These are phyloP conservation scores for Epichloe gansuensis DNA, from an alignment of 2,329 filamentous ascomycete species.

Conservation along the genomic window DNA sequence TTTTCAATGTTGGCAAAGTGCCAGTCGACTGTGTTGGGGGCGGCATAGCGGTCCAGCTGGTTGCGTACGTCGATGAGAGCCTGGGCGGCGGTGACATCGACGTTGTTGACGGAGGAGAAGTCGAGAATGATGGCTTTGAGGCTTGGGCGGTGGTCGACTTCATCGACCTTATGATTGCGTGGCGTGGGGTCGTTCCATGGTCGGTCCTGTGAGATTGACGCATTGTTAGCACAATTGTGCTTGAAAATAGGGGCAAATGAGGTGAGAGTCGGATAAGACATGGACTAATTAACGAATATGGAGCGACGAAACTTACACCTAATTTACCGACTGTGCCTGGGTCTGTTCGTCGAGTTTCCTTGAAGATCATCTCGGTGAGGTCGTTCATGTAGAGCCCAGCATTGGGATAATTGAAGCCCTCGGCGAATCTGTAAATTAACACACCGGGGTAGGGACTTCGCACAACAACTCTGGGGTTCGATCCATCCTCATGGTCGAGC, in stretches of 20 bases:
- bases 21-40: constrained; percentile 32
- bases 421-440: constrained; percentile 41
- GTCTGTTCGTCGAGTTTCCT: constrained; percentile 32
- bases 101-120: constrained; percentile 40
- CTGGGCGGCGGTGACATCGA: constrained; percentile 44
- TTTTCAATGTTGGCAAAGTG: constrained; percentile 40
- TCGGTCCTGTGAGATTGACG: constrained; percentile 26
- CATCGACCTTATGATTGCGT: constrained; percentile 18
- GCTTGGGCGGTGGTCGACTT: constrained; percentile 29
- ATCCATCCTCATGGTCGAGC: constrained; percentile 34
- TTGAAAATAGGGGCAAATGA: not conserved
- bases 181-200: constrained; percentile 44
- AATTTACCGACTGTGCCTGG: constrained; percentile 30
- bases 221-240: constrained; percentile 5
- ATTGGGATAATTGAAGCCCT: constrained; percentile 45
- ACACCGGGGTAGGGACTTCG: constrained; percentile 38
- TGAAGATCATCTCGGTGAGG: constrained; percentile 32
- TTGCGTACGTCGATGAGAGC: constrained; percentile 40
- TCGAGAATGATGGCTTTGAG: constrained; percentile 44
- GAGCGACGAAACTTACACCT: constrained; percentile 23
- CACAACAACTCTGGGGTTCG: constrained; percentile 34
- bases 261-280: too few species aligned
- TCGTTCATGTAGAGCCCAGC: constrained; percentile 37
- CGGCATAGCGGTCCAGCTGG: constrained; percentile 37
- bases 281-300: too few species aligned